Conservation (phyloP, 257 asterid genomes). For the Eucommia ulmoides region DNA sequence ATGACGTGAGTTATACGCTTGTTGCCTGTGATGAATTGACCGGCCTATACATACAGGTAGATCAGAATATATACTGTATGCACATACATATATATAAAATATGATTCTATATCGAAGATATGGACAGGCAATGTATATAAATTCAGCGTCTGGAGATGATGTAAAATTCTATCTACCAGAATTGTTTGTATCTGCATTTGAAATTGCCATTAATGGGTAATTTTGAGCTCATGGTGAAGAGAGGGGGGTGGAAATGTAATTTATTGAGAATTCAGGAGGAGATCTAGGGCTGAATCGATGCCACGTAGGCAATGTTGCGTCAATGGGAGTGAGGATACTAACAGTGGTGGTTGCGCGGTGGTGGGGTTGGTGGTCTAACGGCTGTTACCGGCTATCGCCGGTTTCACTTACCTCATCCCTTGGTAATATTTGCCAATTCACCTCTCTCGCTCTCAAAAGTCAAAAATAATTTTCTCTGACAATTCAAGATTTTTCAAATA, state of each 20-base stretch:
- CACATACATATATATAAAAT: too few species aligned
- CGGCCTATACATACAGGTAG: too few species aligned
- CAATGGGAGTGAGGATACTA: conserved; percentile 11
- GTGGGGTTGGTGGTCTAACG: conserved; percentile 30
- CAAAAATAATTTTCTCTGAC: too few species aligned
- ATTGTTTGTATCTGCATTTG: conserved; percentile 8
- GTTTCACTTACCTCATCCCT: background rate
- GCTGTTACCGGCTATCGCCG: conserved; percentile 6
- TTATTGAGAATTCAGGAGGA: conserved; percentile 4
- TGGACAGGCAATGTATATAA: conserved; percentile 4
- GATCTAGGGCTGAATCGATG: conserved; percentile 11
- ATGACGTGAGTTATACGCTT: conserved; percentile 22
- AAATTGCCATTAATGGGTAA: conserved; percentile 30
- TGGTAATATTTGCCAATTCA: too few species aligned
- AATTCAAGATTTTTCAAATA: too few species aligned
- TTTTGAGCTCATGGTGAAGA: too few species aligned
- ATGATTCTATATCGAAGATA: too few species aligned
- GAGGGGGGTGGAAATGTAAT: conserved; percentile 4
- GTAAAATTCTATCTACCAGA: background rate
- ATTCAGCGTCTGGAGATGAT: too few species aligned
- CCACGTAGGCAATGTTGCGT: conserved; percentile 20
- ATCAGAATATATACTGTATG: too few species aligned
- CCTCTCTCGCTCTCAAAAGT: too few species aligned
- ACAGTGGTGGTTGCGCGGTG: conserved; percentile 43
- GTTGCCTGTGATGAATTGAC: background rate